Evolutionary conservation across 2,329 filamentous ascomycete genomes (phyloP), one percentile per base, ranked within the genome.

Genomic region (Trichoderma sp.): DNA sequence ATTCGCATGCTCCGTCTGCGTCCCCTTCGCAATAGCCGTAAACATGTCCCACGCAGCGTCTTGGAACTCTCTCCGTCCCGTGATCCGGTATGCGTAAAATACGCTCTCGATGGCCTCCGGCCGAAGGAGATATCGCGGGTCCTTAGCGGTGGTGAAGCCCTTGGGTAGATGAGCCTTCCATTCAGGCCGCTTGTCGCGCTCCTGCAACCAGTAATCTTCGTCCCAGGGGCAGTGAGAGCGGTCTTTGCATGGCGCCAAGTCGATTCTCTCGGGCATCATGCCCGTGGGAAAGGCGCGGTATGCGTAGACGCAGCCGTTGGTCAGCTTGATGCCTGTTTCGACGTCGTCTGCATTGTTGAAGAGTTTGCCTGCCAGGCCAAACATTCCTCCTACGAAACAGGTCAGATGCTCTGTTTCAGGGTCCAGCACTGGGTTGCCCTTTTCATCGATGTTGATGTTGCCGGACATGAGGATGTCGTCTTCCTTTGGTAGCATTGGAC

Each of bases 41-140:
- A 94, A 94, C 92, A 95, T 95, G 69, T 87, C 86, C 93, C 93
- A 95, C 1, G 92, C 93, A 78, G 90, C 90, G 67, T 92, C 89
- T 78, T 90, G 89, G 87, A 90, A 93, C 69, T 87, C 85, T 1
- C 85, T 77, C 78, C 93, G 89, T 33, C 93, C 93, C 0, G 93
- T 95, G 69, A 94, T 86, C 73, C 93, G 89, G 82, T 92, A 93
- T 88, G 95, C 90, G 82, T 93, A 90, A 83, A 93, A 95, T n/a
- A 95, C 90, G 24, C 92, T 93, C 84, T 95, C 93, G 74, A 95
- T 93, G 6, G 93, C 93, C 83, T 95, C 93, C n/a, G 93, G 92
- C 75, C 92, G 88, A 45, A 94, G 86, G 21, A 93, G 88, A 80
- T 93, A 94, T 75, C 87, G 87, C 41, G 85, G 83, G 76, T 91